Conservation (phyloP, 2,329 filamentous ascomycete species). For the Fusarium sp. region DNA sequence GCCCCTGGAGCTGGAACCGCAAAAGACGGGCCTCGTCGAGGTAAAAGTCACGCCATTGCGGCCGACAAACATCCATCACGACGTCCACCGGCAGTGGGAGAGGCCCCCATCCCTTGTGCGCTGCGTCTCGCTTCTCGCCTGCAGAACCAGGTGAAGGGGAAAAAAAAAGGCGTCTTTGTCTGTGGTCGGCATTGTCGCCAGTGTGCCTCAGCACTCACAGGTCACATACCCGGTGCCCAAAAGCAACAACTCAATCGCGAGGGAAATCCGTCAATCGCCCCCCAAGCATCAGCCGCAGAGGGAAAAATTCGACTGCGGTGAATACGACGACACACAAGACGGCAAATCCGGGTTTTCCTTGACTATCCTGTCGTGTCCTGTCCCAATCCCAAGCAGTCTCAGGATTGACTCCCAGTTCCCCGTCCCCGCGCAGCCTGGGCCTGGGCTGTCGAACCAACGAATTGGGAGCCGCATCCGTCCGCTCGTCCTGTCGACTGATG, state of each 20-base stretch:
- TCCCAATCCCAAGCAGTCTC: constrained; percentile 32
- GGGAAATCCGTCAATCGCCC: constrained; percentile 25
- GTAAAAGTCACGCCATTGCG: constrained; percentile 47
- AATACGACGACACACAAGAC: constrained; percentile 37
- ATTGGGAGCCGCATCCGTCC: constrained; percentile 46
- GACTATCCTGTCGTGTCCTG: constrained; percentile 10
- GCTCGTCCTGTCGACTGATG: constrained; percentile 45
- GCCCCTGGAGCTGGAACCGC: constrained; percentile 40
- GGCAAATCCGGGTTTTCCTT: constrained; percentile 22
- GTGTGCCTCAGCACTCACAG: constrained; percentile 19
- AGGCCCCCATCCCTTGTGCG: constrained; percentile 22
- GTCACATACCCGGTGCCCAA: constrained; percentile 26
- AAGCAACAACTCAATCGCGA: constrained; percentile 24
- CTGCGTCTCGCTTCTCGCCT: constrained; percentile 34
- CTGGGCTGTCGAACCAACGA: constrained; percentile 40
- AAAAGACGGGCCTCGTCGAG: constrained; percentile 41
- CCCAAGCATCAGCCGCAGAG: constrained; percentile 12
- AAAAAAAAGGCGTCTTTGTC: constrained; percentile 7
- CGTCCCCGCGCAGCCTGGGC: constrained; percentile 31
- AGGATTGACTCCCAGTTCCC: constrained; percentile 38
- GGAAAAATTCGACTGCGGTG: constrained; percentile 31
- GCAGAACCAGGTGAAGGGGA: constrained; percentile 6
- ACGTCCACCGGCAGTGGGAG: constrained; percentile 41
- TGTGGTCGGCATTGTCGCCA: constrained; percentile 20
- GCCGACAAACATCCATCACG: constrained; percentile 46